Conservation (phyloP, 2,329 filamentous ascomycete species). For the Epichloe gansuensis region DNA sequence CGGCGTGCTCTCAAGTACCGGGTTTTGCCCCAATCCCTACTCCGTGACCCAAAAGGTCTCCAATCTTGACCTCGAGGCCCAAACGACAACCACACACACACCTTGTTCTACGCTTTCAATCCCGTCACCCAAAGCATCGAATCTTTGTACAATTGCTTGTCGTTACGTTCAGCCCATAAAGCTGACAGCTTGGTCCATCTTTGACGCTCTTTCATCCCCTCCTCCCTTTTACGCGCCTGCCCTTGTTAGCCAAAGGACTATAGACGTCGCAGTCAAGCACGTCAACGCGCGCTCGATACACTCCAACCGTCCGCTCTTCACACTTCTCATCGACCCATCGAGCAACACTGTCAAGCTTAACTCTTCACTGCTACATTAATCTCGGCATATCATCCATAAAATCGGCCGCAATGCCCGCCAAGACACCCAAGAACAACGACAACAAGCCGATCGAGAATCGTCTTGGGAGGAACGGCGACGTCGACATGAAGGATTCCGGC, state of each 20-base stretch:
- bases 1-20: conserved; percentile 9
- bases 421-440: conserved; percentile 61
- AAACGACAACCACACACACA: conserved; percentile 8
- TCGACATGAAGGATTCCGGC: conserved; percentile 57
- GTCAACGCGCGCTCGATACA: conserved; percentile 1
- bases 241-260: conserved; percentile 2
- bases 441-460: conserved; percentile 59
- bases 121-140: conserved; percentile 4
- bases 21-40: conserved; percentile 7
- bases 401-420: conserved; percentile 49
- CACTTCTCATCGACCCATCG: neutral
- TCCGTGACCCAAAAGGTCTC: conserved; percentile 13
- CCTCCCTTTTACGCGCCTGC: conserved; percentile 2
- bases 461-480: conserved; percentile 48
- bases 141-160: neutral
- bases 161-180: neutral
- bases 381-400: conserved; percentile 1
- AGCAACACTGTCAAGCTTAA: neutral
- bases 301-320: neutral
- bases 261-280: conserved; percentile 4
- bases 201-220: conserved; percentile 4
- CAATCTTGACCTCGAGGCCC: conserved; percentile 17
- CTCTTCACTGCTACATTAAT: neutral
- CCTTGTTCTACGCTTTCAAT: neutral
- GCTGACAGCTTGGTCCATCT: neutral